Base-by-base conservation (phyloP, 2,329 filamentous ascomycete genomes). In the Aspergillus pseudonomiae region DNA sequence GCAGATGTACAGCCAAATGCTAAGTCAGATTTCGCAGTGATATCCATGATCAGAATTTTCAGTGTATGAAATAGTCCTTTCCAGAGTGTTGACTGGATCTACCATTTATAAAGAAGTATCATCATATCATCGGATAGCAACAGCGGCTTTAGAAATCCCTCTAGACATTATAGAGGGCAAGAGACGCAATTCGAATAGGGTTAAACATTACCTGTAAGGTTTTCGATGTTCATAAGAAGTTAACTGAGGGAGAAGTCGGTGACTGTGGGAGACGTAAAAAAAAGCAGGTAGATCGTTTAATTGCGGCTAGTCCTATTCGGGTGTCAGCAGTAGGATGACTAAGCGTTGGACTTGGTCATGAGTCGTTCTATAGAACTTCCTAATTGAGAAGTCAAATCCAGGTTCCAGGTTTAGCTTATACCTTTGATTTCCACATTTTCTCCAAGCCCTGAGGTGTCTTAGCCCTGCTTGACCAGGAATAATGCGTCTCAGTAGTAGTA, bases 21-120 rank as follows among this genome's bases (percentile, higher is more conserved):
- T 21, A 30, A 6, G 16, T 12, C 32, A 26, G 28, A 45, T 14
- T 50, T 14, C 28, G 57, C 43, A 32, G 53, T 50, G 46, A 56
- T 39, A 28, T 70, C 63, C 67, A 73, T 67, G 65, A 72, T 77
- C 75, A 77, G 75, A 76, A 77, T 77, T 77, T 77, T 77, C 75
- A 77, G 75, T 77, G 75, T 77, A 75, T 77, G 66, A 54, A 75
- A 75, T 72, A 74, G 74, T 77, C 75, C 75, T 72, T 48, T 72
- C 74, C 73, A 68, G 71, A 68, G 67, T 70, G 63, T 72, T 65
- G 60, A 67, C 70, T 61, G 68, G 72, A 68, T 69, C 70, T 75
- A 71, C 71, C 73, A 72, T 73, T 71, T 70, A 16, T 4, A 65
- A 70, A 70, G 61, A 69, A 72, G 70, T 65, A 72, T 74, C 72